Evolutionary conservation across 2,329 filamentous ascomycete species (phyloP), one percentile per base, ranked within the genome.

Genomic region (Mycosphaerella arachidis): DNA sequence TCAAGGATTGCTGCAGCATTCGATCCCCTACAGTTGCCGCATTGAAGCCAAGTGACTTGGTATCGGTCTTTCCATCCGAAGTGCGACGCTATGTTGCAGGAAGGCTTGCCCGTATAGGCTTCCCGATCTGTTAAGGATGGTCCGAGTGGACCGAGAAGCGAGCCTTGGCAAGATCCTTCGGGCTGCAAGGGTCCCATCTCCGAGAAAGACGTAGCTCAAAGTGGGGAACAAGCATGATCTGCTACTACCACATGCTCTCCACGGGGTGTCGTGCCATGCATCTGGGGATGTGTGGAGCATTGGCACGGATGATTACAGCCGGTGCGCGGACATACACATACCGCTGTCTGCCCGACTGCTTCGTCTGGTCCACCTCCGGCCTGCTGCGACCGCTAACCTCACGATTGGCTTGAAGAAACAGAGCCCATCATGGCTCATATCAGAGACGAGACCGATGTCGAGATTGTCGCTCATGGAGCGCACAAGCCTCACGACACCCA

Each of bases 381-480:
- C 12, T 40, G 10, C 37, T 40, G 37, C 37, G 16, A 40, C 10
- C 37, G n/a, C 7, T 13, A 6, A 2, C 10, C 12, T n/a, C 16
- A 9, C 37, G 13, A 16, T 13, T 54, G 31, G 40, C 35, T 33
- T 4, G 40, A 31, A 54, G 45, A 56, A 35, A 51, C 30, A 35
- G 56, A 51, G 33, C 57, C 40, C 43, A 53, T 57, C 35, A 63
- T 63, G 57, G 60, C 59, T 29, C 27, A 54, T 57, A 51, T 53
- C 7, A 29, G 55, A 48, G 48, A 71, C 51, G 43, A 69, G 61
- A 55, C 56, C 45, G 45, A 61, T 48, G 62, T 72, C 64, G 53
- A 70, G 51, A 51, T 64, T 27, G 59, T 9, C 58, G 61, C 57
- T 64, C 68, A 56, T 63, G 57, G 48, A 24, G 58, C 57, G 6